These are phyloP conservation scores for Trichoderma afroharzianum DNA, from an alignment of 2,329 filamentous ascomycete species.

Conservation along the genomic window DNA sequence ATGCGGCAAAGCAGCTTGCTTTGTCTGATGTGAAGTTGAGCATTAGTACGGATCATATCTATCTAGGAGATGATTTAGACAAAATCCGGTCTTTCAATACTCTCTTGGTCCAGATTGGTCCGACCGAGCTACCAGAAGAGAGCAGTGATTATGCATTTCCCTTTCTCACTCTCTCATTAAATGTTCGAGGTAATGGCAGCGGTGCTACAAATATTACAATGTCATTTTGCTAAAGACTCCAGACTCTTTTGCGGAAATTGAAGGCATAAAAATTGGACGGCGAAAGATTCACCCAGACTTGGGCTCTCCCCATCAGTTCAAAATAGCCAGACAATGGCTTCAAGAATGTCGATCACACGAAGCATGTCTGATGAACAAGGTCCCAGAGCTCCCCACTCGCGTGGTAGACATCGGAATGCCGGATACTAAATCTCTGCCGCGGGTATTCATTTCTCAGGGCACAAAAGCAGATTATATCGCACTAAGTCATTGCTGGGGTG, in stretches of 20 bases:
- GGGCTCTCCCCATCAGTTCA: not conserved
- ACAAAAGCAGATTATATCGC: not conserved
- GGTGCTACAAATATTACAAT: not conserved
- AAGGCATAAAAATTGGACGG: not conserved
- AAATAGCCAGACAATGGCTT: not conserved
- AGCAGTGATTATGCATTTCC: not conserved
- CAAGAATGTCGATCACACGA: not conserved
- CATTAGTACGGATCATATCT: not conserved
- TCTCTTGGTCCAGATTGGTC: not conserved
- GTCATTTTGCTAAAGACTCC: not conserved
- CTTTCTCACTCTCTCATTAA: not conserved
- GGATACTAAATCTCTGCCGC: not conserved
- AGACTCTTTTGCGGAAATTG: not conserved
- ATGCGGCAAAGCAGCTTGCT: not conserved
- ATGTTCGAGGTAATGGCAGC: not conserved
- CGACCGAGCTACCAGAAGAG: not conserved
- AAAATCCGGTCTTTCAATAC: not conserved
- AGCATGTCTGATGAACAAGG: not conserved
- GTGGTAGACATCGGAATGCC: not conserved
- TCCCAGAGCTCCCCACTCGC: not conserved
- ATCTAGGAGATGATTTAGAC: not conserved
- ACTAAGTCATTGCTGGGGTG: constrained; percentile 14
- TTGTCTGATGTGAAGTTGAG: not conserved
- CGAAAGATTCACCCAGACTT: not conserved
- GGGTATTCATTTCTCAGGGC: not conserved